These are phyloP conservation scores for Pisolithus orientalis DNA, from an alignment of 768 basidiomycete species.

Conservation along the genomic window DNA sequence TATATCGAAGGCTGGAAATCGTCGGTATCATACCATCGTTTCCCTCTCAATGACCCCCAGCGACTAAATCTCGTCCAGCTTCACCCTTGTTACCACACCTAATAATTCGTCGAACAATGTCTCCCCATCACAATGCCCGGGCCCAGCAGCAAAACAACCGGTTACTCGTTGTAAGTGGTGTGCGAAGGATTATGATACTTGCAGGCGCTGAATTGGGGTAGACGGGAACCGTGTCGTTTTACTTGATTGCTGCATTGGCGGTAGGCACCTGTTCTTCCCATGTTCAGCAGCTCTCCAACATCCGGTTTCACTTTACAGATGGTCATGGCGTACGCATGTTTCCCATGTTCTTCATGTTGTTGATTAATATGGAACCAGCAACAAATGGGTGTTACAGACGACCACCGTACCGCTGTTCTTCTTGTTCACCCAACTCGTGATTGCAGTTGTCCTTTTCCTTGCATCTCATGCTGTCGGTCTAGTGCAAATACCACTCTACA, in stretches of 20 bases:
- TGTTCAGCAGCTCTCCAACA: conserved; percentile 1
- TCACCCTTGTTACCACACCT: background rate
- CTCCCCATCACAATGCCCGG: conserved; percentile 20
- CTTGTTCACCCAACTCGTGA: conserved; percentile 71
- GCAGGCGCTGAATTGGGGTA: conserved; percentile 22
- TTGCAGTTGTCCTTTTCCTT: conserved; percentile 73
- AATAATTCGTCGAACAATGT: conserved; percentile 12
- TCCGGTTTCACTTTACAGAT: conserved; percentile 42
- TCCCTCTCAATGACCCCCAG: background rate
- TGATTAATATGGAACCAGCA: conserved; percentile 37
- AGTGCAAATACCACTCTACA: conserved; percentile 58
- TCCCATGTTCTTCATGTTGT: conserved; percentile 13
- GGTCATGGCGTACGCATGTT: conserved; percentile 72
- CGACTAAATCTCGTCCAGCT: background rate
- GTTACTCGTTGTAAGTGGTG: conserved; percentile 26
- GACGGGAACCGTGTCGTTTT: conserved; percentile 76
- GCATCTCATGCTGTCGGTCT: conserved; percentile 55
- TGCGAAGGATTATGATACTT: background rate
- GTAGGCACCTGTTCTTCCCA: conserved; percentile 40
- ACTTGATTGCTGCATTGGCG: conserved; percentile 81
- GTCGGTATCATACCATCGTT: background rate
- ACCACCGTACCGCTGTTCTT: conserved; percentile 81
- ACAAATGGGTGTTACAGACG: conserved; percentile 85
- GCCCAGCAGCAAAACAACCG: conserved; percentile 26
- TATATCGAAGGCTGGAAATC: background rate